These are phyloP conservation scores for Gautieria morchelliformis DNA, from an alignment of 768 basidiomycete genomes.

Conservation along the genomic window DNA sequence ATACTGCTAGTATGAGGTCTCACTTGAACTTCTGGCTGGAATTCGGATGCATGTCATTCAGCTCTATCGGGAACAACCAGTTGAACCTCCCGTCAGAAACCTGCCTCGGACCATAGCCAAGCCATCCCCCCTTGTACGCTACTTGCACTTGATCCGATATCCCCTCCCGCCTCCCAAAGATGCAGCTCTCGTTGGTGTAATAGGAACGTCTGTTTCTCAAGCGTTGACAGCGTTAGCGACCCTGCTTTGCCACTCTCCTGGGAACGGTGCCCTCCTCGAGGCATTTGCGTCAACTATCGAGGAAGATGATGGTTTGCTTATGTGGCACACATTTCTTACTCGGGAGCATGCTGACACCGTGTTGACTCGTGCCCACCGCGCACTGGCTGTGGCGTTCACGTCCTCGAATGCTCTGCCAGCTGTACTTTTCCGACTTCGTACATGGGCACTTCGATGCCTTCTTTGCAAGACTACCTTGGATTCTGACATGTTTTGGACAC, in stretches of 20 bases:
- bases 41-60: conserved; percentile 24
- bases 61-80: conserved; percentile 23
- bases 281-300: not conserved
- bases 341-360: conserved; percentile 47
- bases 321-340: conserved; percentile 38
- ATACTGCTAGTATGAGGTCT: conserved; percentile 40
- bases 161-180: conserved; percentile 34
- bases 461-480: conserved; percentile 37
- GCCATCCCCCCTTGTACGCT: conserved; percentile 6
- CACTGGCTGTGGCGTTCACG: conserved; percentile 28
- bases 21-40: conserved; percentile 34
- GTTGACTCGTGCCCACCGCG: conserved; percentile 50
- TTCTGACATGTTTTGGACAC: conserved; percentile 61
- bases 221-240: conserved; percentile 29
- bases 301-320: conserved; percentile 21
- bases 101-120: not conserved
- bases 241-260: not conserved
- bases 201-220: conserved; percentile 52
- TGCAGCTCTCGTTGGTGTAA: conserved; percentile 36
- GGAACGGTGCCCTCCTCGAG: not conserved
- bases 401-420: conserved; percentile 14
- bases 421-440: conserved; percentile 27
- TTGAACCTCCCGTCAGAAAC: conserved; percentile 1
- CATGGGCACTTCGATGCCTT: conserved; percentile 37
- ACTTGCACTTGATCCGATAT: conserved; percentile 17